Base-by-base conservation (phyloP, 441 rosid genomes). In the Pelargonium exstipulatum region DNA sequence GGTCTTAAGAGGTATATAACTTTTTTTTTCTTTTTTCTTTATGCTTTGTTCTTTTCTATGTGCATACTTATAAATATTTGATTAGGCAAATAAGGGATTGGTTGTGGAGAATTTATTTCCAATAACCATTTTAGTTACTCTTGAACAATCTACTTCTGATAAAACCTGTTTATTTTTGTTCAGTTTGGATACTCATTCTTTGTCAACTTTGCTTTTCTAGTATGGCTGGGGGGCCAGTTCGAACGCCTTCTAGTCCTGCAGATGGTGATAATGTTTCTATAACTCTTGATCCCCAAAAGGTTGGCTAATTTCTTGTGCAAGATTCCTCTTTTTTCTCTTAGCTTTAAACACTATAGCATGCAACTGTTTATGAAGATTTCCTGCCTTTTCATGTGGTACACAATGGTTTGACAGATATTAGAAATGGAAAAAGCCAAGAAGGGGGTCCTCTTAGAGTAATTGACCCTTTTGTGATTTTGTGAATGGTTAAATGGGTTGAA, bases 211-310 rank as follows among this genome's bases (percentile, higher is more conserved):
- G 73, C 67, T 80, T 66, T 75, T 75, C 74, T 91, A 95, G 99
- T 83, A 95, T 92, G 99, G 87, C 95, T 72, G 93, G 83, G 55
- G 98, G 88, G 84, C 93, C 78, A 75, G 78, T 84, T 80, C 70
- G 76, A 7, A 82, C 96, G 73, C 95, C 97, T 72, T 83, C 95
- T 45, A 92, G 95, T 83, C 97, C 91, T 73, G 83, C 88, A 61
- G 91, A 87, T 73, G 96, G 96, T 45, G 98, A 90, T 65, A 91
- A 88, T 73, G 82, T 80, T 64, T 65, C 95, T 67, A 63, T 73
- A 18, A 73, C 87, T 61, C 72, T 64, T 57, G 96, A 80, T 18
- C 89, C 65, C 65, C 75, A 81, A 51, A 82, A 80, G 89, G 94
- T 92, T 82, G 74, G 76, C 79, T 67, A 46, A 60, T 69, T 76